A percentile compares a stretch with the other conserved stretches of the same genome.
These are phyloP conservation scores for Colletotrichum abscissum DNA, from an alignment of 2,329 filamentous ascomycete genomes.

Conservation along the genomic window DNA sequence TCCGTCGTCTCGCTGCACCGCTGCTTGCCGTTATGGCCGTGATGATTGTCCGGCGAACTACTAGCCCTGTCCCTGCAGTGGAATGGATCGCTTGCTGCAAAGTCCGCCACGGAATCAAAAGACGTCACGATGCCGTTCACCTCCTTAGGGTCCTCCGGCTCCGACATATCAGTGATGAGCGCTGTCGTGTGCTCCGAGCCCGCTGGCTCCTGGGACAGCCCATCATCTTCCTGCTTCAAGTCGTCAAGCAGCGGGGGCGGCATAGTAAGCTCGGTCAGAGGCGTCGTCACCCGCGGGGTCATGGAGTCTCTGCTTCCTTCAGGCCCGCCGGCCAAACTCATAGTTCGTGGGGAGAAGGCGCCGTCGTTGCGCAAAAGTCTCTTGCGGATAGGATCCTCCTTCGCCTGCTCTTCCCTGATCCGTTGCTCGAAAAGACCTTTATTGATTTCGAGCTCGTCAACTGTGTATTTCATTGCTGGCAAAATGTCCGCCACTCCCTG, in stretches of 20 bases:
- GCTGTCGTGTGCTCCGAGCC: slow-evolving; percentile 43
- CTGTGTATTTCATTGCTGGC: slow-evolving; percentile 85
- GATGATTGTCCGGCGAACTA: slow-evolving; percentile 47
- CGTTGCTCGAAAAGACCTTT: slow-evolving; percentile 77
- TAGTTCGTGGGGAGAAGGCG: slow-evolving; percentile 57
- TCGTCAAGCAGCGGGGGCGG: slow-evolving; percentile 37
- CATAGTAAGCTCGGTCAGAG: slow-evolving; percentile 29
- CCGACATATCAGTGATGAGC: slow-evolving; percentile 46
- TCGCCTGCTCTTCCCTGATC: slow-evolving; percentile 72
- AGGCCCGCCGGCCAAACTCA: slow-evolving; percentile 49
- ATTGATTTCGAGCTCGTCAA: slow-evolving; percentile 84
- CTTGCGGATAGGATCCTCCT: slow-evolving; percentile 52
- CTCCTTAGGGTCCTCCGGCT: slow-evolving; percentile 51
- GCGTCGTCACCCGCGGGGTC: slow-evolving; percentile 32
- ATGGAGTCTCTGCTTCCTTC: slow-evolving; percentile 24
- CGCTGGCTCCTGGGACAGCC: slow-evolving; percentile 41
- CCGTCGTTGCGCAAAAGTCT: slow-evolving; percentile 50
- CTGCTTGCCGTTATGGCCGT: slow-evolving; percentile 60
- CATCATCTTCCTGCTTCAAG: slow-evolving; percentile 40
- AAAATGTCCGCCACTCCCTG: slow-evolving; percentile 87
- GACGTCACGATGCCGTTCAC: slow-evolving; percentile 56
- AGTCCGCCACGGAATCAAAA: slow-evolving; percentile 60
- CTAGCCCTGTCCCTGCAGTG: slow-evolving; percentile 47
- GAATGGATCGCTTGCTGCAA: slow-evolving; percentile 63
- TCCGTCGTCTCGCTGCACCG: slow-evolving; percentile 72